These are phyloP conservation scores for Filobasidium floriforme DNA, from an alignment of 768 basidiomycete genomes.

Conservation along the genomic window DNA sequence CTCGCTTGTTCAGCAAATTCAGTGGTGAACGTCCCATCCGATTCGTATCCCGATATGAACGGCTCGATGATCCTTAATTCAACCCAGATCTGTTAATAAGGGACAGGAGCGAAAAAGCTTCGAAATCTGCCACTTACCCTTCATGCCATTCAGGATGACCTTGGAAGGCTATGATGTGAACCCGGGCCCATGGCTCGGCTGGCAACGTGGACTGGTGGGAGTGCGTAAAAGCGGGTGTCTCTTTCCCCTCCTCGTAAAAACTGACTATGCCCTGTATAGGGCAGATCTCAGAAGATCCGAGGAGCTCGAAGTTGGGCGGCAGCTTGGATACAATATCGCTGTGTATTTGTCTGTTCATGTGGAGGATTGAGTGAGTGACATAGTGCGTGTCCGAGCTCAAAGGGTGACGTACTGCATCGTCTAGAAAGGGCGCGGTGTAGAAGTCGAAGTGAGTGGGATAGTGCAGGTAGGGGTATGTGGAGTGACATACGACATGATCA, in stretches of 20 bases:
- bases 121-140: background rate
- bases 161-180: conserved; percentile 35
- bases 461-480: too few species aligned
- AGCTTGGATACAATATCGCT: conserved; percentile 30
- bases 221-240: conserved; percentile 31
- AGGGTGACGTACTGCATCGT: too few species aligned
- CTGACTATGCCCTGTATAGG: conserved; percentile 34
- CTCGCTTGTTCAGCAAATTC: conserved; percentile 31
- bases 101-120: background rate
- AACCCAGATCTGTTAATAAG: too few species aligned
- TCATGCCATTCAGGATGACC: conserved; percentile 36
- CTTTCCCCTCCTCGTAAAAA: conserved; percentile 25
- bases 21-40: conserved; percentile 27
- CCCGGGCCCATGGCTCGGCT: conserved; percentile 26
- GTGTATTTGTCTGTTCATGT: conserved; percentile 39
- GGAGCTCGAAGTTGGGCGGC: conserved; percentile 27
- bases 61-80: too few species aligned
- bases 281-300: conserved; percentile 28
- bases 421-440: too few species aligned
- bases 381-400: too few species aligned
- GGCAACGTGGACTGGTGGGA: conserved; percentile 26
- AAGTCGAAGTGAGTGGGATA: too few species aligned
- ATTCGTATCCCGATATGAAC: conserved; percentile 32
- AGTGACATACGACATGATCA: conserved; percentile 29
- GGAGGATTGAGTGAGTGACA: too few species aligned